Evolutionary conservation across 768 basidiomycete genomes (phyloP).

Genomic region (Amanita subjunquillea): DNA sequence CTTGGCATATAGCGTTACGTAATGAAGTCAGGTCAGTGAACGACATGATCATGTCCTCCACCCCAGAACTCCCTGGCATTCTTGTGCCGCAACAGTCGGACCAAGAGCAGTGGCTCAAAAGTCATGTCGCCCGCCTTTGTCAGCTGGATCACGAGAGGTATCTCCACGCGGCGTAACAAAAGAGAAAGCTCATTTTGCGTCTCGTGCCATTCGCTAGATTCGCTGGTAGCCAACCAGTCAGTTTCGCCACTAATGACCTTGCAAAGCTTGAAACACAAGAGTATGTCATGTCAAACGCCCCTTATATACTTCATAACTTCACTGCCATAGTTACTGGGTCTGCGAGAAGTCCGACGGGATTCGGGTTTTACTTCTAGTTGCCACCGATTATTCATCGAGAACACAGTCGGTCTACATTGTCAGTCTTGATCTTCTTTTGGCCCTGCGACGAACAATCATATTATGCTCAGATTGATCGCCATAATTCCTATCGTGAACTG

Average conservation of each 20-base stretch:
- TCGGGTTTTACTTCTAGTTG: slow-evolving; percentile 77
- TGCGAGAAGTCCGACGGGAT: slow-evolving; percentile 98
- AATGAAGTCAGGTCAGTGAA: not conserved
- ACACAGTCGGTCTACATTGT: slow-evolving; percentile 71
- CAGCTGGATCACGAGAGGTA: slow-evolving; percentile 55
- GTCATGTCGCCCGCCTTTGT: slow-evolving; percentile 55
- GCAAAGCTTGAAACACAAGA: slow-evolving; percentile 74
- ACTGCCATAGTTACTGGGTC: slow-evolving; percentile 79
- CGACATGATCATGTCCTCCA: slow-evolving; percentile 30
- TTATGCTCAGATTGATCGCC: slow-evolving; percentile 76
- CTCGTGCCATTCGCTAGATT: slow-evolving; percentile 41
- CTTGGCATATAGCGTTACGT: slow-evolving; percentile 7
- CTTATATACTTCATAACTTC: not conserved
- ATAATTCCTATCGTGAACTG: slow-evolving; percentile 74
- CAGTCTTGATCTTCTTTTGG: slow-evolving; percentile 16
- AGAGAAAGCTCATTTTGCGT: slow-evolving; percentile 1
- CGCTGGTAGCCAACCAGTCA: slow-evolving; percentile 94
- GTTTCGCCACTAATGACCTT: slow-evolving; percentile 66
- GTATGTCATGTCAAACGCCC: slow-evolving; percentile 31
- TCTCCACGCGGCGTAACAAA: slow-evolving; percentile 5
- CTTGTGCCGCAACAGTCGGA: slow-evolving; percentile 44
- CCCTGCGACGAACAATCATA: not conserved
- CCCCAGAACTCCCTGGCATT: slow-evolving; percentile 65
- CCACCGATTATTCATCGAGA: slow-evolving; percentile 40
- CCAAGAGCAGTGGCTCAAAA: slow-evolving; percentile 57